Percentiles rank a stretch among this genome's conserved stretches.
Evolutionary conservation across 1,284 basidiomycete genomes (phyloP).

Genomic region (Pyrrhoderma noxium): DNA sequence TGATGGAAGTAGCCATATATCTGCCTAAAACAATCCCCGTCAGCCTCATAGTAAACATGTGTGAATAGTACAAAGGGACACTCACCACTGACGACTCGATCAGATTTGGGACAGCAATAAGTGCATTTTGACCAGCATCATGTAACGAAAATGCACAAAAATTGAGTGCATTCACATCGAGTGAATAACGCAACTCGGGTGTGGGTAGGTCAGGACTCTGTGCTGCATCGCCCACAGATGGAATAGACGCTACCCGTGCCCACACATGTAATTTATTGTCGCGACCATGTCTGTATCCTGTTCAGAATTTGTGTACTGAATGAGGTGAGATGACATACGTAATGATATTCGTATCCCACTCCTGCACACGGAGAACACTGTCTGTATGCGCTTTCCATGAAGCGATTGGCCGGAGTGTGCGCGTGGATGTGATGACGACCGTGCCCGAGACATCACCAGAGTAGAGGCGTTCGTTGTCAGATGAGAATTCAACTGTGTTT

Average conservation of each 20-base stretch:
- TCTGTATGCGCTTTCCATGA: constrained; percentile 77
- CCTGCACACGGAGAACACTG: constrained; percentile 67
- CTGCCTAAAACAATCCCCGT: constrained; percentile 43
- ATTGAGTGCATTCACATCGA: constrained; percentile 86
- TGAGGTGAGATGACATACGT: constrained; percentile 45
- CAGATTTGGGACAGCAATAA: constrained; percentile 79
- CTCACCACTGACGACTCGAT: constrained; percentile 78
- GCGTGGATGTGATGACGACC: constrained; percentile 66
- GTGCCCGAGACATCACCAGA: constrained; percentile 73
- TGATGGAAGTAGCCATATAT: constrained; percentile 69
- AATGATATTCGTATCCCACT: constrained; percentile 57
- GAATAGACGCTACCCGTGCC: constrained; percentile 41
- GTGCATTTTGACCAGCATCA: constrained; percentile 29
- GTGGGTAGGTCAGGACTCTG: constrained; percentile 38
- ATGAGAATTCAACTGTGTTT: constrained; percentile 36
- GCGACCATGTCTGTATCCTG: constrained; percentile 59
- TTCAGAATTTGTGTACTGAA: constrained; percentile 1
- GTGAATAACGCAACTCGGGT: constrained; percentile 51
- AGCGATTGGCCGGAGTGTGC: constrained; percentile 59
- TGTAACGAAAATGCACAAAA: constrained; percentile 76
- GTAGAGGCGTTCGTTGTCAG: constrained; percentile 69
- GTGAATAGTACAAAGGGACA: not conserved
- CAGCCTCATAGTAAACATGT: constrained; percentile 2
- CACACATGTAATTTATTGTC: constrained; percentile 80
- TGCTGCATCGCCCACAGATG: constrained; percentile 49